Conservation (phyloP, 768 basidiomycete species). For the Sarcodon aspratus region DNA sequence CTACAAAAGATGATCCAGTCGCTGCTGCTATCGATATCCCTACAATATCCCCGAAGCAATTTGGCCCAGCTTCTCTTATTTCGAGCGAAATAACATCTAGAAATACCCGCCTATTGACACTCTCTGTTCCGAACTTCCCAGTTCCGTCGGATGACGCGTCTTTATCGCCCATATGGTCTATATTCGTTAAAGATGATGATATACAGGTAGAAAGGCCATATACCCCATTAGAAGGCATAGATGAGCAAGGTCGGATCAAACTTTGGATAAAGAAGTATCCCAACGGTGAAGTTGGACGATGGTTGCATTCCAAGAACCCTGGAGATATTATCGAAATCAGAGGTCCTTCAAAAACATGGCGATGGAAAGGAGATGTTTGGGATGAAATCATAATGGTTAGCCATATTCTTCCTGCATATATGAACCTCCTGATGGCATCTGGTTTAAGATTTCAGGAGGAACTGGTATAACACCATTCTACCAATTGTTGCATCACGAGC, state of each 20-base stretch:
- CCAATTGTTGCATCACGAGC: conserved; percentile 54
- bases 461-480: conserved; percentile 83
- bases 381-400: conserved; percentile 74
- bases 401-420: not conserved
- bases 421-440: not conserved
- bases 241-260: conserved; percentile 50
- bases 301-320: conserved; percentile 60
- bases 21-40: not conserved
- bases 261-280: conserved; percentile 80
- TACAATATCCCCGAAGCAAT: conserved; percentile 19
- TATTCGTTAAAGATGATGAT: conserved; percentile 79
- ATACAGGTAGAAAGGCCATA: conserved; percentile 84
- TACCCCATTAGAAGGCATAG: conserved; percentile 68
- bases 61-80: conserved; percentile 50
- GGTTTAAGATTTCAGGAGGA: conserved; percentile 67
- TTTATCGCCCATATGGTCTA: conserved; percentile 48
- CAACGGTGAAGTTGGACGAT: conserved; percentile 71
- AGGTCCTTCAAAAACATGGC: conserved; percentile 65
- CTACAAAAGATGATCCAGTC: not conserved
- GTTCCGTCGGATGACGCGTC: conserved; percentile 7
- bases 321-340: conserved; percentile 69
- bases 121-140: conserved; percentile 31
- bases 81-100: conserved; percentile 36
- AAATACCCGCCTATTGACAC: conserved; percentile 52
- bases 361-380: conserved; percentile 45